Percentiles rank a stretch among this genome's conserved stretches.
Conservation (phyloP, 179 eudicot genomes). For the Pouteria campechiana region DNA sequence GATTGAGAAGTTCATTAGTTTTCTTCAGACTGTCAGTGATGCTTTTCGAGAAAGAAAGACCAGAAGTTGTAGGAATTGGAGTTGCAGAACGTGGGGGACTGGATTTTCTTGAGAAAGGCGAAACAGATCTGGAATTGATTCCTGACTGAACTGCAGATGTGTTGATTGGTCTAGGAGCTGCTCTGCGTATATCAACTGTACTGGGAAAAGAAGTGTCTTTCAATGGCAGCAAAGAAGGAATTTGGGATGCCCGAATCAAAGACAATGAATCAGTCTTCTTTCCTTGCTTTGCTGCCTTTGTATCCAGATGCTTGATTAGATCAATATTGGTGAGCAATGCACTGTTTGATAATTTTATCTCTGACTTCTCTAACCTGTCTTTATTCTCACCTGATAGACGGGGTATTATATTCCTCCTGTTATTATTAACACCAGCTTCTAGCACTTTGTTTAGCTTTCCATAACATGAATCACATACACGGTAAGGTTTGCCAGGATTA, state of each 20-base stretch:
- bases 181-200: slow-evolving; percentile 42
- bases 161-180: slow-evolving; percentile 59
- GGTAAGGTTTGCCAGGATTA: slow-evolving; percentile 71
- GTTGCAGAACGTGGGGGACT: slow-evolving; percentile 99
- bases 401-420: slow-evolving; percentile 52
- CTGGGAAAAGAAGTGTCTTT: slow-evolving; percentile 55
- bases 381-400: slow-evolving; percentile 96
- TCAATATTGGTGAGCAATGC: slow-evolving; percentile 59
- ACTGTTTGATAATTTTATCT: slow-evolving; percentile 51
- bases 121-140: slow-evolving; percentile 72
- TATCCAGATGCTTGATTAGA: slow-evolving; percentile 79
- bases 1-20: slow-evolving; percentile 81
- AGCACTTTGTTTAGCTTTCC: slow-evolving; percentile 63
- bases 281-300: slow-evolving; percentile 91
- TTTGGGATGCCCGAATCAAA: slow-evolving; percentile 47
- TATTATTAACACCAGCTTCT: slow-evolving; percentile 45
- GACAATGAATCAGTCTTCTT: slow-evolving; percentile 70
- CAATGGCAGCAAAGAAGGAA: slow-evolving; percentile 55
- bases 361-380: slow-evolving; percentile 83
- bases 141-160: slow-evolving; percentile 43
- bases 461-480: slow-evolving; percentile 87
- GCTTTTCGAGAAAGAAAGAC: slow-evolving; percentile 79
- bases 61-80: slow-evolving; percentile 82
- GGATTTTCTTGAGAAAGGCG: slow-evolving; percentile 84
- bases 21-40: slow-evolving; percentile 81